Conservation (phyloP, 345 rosid species). For the Alliaria petiolata region DNA sequence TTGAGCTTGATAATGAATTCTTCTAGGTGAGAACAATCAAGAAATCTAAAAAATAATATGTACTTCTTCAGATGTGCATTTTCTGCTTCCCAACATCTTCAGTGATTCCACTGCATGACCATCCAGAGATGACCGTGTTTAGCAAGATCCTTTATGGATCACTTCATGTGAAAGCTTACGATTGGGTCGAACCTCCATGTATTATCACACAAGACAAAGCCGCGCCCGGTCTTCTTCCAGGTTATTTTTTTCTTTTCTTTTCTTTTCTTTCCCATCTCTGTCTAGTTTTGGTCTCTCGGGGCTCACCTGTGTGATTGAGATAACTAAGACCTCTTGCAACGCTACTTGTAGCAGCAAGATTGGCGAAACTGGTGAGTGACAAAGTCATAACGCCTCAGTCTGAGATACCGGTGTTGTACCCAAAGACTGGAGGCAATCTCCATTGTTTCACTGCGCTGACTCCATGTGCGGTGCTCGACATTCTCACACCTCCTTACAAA, state of each 20-base stretch:
- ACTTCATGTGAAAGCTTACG: slow-evolving; percentile 89
- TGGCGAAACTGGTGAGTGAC: slow-evolving; percentile 63
- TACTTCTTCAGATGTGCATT: slow-evolving; percentile 69
- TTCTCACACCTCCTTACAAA: slow-evolving; percentile 84
- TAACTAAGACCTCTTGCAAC: background rate
- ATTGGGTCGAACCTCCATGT: slow-evolving; percentile 87
- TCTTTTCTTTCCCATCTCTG: background rate
- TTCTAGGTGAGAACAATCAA: slow-evolving; percentile 1
- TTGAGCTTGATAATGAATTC: background rate
- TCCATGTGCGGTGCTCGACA: slow-evolving; percentile 88
- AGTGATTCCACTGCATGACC: slow-evolving; percentile 93
- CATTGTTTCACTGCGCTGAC: slow-evolving; percentile 91
- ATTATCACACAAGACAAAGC: slow-evolving; percentile 39
- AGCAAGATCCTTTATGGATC: slow-evolving; percentile 93
- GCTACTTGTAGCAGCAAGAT: slow-evolving; percentile 55
- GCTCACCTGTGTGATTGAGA: slow-evolving; percentile 12
- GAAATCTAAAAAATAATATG: background rate
- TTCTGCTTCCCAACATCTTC: slow-evolving; percentile 94
- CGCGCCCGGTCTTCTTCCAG: slow-evolving; percentile 42
- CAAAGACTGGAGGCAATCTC: slow-evolving; percentile 79
- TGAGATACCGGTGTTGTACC: slow-evolving; percentile 65
- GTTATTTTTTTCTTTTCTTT: slow-evolving; percentile 26
- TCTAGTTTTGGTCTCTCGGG: background rate
- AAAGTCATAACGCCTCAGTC: slow-evolving; percentile 66
- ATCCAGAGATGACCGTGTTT: slow-evolving; percentile 94